Percentiles rank a stretch among this genome's conserved stretches.
Evolutionary conservation across 1,284 basidiomycete genomes (phyloP).

Genomic region (Takashimella tepidaria): DNA sequence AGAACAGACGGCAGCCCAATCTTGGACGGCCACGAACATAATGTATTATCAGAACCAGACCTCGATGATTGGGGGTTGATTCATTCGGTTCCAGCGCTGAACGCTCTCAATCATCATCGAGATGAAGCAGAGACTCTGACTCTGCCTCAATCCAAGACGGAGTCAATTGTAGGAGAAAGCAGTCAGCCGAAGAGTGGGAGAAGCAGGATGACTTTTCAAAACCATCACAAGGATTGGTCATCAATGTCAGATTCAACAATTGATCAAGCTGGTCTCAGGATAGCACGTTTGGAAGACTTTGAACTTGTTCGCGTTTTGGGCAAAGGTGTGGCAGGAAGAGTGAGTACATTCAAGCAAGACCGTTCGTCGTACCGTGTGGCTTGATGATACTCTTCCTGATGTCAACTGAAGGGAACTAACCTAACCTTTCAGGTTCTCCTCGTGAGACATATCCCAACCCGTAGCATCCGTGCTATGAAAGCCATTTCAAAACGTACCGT

Average conservation of each 20-base stretch:
- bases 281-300: slow-evolving; percentile 80
- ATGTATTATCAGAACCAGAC: too few relatives aligned
- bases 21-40: too few relatives aligned
- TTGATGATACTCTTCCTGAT: neutral
- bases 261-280: slow-evolving; percentile 45
- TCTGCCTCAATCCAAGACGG: neutral
- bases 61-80: too few relatives aligned
- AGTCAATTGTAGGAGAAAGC: neutral
- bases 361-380: neutral
- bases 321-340: slow-evolving; percentile 91
- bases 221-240: neutral
- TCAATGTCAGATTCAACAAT: neutral
- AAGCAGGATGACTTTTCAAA: neutral
- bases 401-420: too few relatives aligned
- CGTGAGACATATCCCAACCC: slow-evolving; percentile 67
- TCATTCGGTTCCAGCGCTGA: neutral
- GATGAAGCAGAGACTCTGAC: too few relatives aligned
- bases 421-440: slow-evolving; percentile 68
- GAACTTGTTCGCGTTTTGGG: slow-evolving; percentile 93
- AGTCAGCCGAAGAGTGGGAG: neutral
- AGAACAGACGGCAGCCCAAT: too few relatives aligned
- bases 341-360: slow-evolving; percentile 24
- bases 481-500: slow-evolving; percentile 96
- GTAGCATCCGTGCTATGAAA: slow-evolving; percentile 82
- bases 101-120: neutral